Evolutionary conservation across 2,329 filamentous ascomycete genomes (phyloP).

Genomic region (Epichloe aotearoae): DNA sequence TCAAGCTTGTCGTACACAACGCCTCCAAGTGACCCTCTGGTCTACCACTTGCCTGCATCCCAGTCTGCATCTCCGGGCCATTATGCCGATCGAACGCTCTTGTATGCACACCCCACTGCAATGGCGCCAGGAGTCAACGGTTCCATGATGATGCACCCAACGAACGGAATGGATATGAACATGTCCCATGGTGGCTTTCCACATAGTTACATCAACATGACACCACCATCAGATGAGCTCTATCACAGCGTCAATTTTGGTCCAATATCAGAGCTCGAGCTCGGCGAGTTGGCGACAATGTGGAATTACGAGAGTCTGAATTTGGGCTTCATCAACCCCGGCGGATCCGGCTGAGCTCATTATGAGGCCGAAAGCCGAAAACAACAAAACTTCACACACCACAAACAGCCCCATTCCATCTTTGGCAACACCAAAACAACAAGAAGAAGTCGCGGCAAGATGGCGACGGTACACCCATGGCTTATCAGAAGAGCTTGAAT

Average conservation of each 20-base stretch:
- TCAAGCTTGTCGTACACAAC: slow-evolving; percentile 4
- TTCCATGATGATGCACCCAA: not conserved
- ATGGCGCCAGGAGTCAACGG: not conserved
- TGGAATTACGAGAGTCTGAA: slow-evolving; percentile 23
- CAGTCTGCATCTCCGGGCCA: not conserved
- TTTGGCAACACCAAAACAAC: not conserved
- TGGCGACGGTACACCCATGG: no score
- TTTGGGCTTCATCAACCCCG: slow-evolving; percentile 16
- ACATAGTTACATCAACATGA: slow-evolving; percentile 5
- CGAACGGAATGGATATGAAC: not conserved
- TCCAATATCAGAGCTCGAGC: slow-evolving; percentile 19
- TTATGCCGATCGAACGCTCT: not conserved
- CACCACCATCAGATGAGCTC: slow-evolving; percentile 6
- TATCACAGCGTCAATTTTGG: slow-evolving; percentile 11
- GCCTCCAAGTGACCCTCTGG: not conserved
- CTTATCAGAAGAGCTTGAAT: no score
- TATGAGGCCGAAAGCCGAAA: not conserved
- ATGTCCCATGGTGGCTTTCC: not conserved
- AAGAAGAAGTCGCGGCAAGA: no score
- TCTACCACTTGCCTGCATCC: not conserved
- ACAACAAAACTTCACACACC: not conserved
- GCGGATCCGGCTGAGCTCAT: not conserved
- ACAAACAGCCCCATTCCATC: not conserved
- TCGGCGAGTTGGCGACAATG: slow-evolving; percentile 19
- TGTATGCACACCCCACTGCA: not conserved